Base-by-base conservation (phyloP, 2,329 filamentous ascomycete genomes). In the Verticillium klebahnii region DNA sequence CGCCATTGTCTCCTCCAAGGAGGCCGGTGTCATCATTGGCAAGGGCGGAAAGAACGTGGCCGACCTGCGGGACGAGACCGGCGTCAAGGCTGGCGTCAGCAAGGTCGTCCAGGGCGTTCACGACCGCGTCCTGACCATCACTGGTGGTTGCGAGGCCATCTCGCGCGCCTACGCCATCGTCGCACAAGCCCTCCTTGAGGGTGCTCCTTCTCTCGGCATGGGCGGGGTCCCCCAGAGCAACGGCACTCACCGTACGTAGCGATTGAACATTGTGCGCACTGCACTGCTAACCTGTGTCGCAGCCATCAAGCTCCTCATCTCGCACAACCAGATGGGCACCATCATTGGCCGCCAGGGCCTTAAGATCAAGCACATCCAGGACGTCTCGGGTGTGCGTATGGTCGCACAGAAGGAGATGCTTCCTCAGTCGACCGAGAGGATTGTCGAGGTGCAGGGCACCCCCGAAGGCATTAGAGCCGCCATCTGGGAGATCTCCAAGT, bases 381-480 rank as follows among this genome's bases (percentile, higher is more conserved):
- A 99, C 75, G 89, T 88, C 34, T 98, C 95, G 5, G 93, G 93
- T 67, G 95, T 98, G 63, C 93, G 95, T 73, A 99, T 99, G 95
- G 93, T 99, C 57, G 95, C 95, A 50, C 95, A 99, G 78, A 99
- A 99, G 80, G 95, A 99, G 73, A 99, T 99, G 95, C 88, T 99
- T 8, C 95, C 95, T 39, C 95, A 99, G 77, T 99, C 95, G 6
- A 99, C 95, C 37, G 95, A 99, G 82, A 90, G 95, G 67, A 93
- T 99, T 70, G 95, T 99, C 67, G 95, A 99, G 75, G 90, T 99
- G 56, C 93, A 97, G 75, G 95, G 95, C 69, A 94, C 90, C 19
- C 93, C 95, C 17, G 93, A 96, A 61, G 93, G 94, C 64, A 96
- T 99, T 70, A 93, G 97, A 78, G 93, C 93, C 74, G 94, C 95